Evolutionary conservation across 768 basidiomycete genomes (phyloP).

Genomic region (Auriscalpium orientale): DNA sequence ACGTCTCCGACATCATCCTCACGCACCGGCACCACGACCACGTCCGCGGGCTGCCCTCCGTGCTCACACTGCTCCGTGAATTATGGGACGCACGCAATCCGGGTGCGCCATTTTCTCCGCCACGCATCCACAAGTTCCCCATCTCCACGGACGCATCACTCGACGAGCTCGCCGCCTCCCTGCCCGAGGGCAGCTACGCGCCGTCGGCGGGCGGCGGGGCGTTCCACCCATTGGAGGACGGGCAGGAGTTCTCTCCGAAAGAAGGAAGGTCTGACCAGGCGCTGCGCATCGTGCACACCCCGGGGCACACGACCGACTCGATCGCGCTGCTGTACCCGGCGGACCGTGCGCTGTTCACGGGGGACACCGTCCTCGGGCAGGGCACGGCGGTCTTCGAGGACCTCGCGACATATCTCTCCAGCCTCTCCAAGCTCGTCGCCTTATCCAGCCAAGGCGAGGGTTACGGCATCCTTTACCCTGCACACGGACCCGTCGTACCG

Average conservation of each 20-base stretch:
- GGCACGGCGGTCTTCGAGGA: conserved; percentile 89
- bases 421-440: conserved; percentile 48
- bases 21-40: conserved; percentile 93
- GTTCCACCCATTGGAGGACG: conserved; percentile 54
- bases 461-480: conserved; percentile 68
- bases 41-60: conserved; percentile 62
- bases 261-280: conserved; percentile 16
- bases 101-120: conserved; percentile 45
- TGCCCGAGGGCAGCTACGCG: conserved; percentile 39
- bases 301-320: conserved; percentile 88
- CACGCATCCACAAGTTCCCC: conserved; percentile 71
- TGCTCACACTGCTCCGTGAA: conserved; percentile 55
- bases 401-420: conserved; percentile 59
- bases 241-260: conserved; percentile 37
- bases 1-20: conserved; percentile 83
- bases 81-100: conserved; percentile 47
- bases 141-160: conserved; percentile 31
- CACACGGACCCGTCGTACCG: conserved; percentile 74
- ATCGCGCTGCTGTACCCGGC: conserved; percentile 62
- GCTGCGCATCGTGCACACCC: conserved; percentile 72
- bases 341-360: conserved; percentile 78
- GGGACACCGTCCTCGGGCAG: conserved; percentile 85
- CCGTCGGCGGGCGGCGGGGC: conserved; percentile 32
- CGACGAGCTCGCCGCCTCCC: conserved; percentile 31
- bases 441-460: conserved; percentile 23